Evolutionary conservation across 2,329 filamentous ascomycete genomes (phyloP).

Genomic region (Colletotrichum caudatum): DNA sequence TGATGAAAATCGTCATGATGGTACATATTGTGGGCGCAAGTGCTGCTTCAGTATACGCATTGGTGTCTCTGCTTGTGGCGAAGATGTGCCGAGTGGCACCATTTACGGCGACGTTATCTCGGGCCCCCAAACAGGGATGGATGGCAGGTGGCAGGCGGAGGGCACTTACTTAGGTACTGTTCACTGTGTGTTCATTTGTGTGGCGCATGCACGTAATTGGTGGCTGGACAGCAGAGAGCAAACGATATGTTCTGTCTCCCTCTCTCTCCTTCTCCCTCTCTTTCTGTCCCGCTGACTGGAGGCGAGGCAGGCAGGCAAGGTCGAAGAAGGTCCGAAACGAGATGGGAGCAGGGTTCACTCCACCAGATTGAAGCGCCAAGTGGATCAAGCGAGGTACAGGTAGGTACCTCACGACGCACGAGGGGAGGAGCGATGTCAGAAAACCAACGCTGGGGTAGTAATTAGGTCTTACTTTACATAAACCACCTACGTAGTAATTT

Average conservation of each 20-base stretch:
- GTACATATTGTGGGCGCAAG: background rate
- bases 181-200: slow-evolving; percentile 11
- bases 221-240: background rate
- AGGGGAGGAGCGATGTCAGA: slow-evolving; percentile 23
- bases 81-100: slow-evolving; percentile 12
- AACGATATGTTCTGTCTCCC: background rate
- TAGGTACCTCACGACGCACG: background rate
- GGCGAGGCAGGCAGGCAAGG: slow-evolving; percentile 6
- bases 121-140: background rate
- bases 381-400: slow-evolving; percentile 27
- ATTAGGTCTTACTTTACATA: background rate
- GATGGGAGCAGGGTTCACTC: slow-evolving; percentile 30
- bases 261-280: background rate
- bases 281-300: slow-evolving; percentile 1
- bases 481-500: too few relatives aligned
- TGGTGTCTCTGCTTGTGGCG: background rate
- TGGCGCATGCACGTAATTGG: background rate
- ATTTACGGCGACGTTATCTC: background rate
- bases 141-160: background rate
- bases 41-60: background rate
- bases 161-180: background rate
- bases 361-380: slow-evolving; percentile 18
- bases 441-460: slow-evolving; percentile 10
- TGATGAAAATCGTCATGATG: background rate
- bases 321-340: slow-evolving; percentile 35